Evolutionary conservation across 495 filamentous ascomycete genomes (phyloP).

Genomic region (Penicillium verhagenii): DNA sequence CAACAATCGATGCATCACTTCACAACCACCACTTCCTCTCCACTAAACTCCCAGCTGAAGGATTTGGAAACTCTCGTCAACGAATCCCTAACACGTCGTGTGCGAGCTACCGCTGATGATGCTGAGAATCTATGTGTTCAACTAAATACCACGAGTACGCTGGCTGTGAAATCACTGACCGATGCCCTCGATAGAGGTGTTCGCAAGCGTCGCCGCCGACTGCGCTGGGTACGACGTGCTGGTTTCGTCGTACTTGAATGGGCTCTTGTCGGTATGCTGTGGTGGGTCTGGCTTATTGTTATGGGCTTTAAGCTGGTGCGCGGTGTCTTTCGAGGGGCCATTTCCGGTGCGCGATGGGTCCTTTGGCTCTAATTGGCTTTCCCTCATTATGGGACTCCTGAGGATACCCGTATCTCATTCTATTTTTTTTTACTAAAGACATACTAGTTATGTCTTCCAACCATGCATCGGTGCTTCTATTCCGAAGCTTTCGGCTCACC

Average conservation of each 20-base stretch:
- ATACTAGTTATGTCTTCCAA: background rate
- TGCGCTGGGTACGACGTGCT: slow-evolving; percentile 67
- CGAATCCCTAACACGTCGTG: slow-evolving; percentile 60
- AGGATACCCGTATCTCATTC: background rate
- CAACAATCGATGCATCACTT: slow-evolving; percentile 55
- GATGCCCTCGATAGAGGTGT: slow-evolving; percentile 73
- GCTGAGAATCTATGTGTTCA: slow-evolving; percentile 73
- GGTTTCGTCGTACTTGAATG: slow-evolving; percentile 77
- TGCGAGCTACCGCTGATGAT: slow-evolving; percentile 65
- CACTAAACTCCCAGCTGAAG: slow-evolving; percentile 47
- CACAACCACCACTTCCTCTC: slow-evolving; percentile 39
- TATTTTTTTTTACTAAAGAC: no score
- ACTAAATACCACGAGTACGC: slow-evolving; percentile 68
- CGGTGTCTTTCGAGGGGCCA: slow-evolving; percentile 56
- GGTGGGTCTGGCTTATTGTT: slow-evolving; percentile 81
- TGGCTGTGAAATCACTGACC: slow-evolving; percentile 72
- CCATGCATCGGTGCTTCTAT: background rate
- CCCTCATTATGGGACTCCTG: background rate
- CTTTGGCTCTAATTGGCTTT: slow-evolving; percentile 63
- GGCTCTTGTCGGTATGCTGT: slow-evolving; percentile 75
- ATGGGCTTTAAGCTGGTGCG: slow-evolving; percentile 63
- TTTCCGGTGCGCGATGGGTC: slow-evolving; percentile 67
- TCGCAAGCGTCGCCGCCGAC: slow-evolving; percentile 64
- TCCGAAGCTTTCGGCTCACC: background rate
- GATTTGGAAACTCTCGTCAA: slow-evolving; percentile 51